These are phyloP conservation scores for Haplographium delicatum DNA, from an alignment of 495 filamentous ascomycete genomes.

Conservation along the genomic window DNA sequence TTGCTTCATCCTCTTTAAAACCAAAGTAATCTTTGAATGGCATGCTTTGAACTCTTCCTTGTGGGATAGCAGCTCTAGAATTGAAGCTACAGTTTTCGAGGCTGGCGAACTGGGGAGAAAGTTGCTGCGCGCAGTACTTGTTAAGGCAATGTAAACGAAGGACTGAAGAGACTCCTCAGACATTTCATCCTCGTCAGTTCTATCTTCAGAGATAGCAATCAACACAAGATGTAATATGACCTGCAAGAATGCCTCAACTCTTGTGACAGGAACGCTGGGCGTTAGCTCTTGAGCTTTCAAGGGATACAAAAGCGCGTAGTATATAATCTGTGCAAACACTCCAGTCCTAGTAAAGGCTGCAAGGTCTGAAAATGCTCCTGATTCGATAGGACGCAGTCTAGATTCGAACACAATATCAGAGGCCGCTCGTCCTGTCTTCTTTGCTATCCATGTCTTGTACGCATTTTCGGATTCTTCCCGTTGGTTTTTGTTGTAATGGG, in stretches of 20 bases:
- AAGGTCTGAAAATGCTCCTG: conserved; percentile 70
- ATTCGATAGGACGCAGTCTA: conserved; percentile 68
- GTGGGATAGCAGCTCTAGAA: conserved; percentile 68
- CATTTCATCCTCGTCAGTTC: conserved; percentile 51
- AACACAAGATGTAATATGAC: conserved; percentile 83
- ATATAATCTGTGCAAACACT: conserved; percentile 86
- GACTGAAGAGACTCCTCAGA: conserved; percentile 44
- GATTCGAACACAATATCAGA: conserved; percentile 94
- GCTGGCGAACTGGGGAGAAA: conserved; percentile 40
- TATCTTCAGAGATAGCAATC: conserved; percentile 77
- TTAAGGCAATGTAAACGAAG: conserved; percentile 65
- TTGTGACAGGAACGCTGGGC: conserved; percentile 67
- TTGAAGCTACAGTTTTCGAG: conserved; percentile 63
- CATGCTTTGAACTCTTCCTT: conserved; percentile 73
- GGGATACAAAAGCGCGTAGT: conserved; percentile 77
- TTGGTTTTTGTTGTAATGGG: conserved; percentile 94
- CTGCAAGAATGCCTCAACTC: conserved; percentile 87
- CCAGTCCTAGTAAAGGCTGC: conserved; percentile 71
- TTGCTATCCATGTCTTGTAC: conserved; percentile 79
- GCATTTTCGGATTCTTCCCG: conserved; percentile 90
- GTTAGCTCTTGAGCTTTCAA: conserved; percentile 58
- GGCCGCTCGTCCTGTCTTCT: conserved; percentile 73
- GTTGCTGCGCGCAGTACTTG: conserved; percentile 51
- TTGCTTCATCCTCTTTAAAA: conserved; percentile 83
- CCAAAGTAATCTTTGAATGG: conserved; percentile 75